A percentile compares a stretch with the other conserved stretches of the same genome.
These are phyloP conservation scores for Dipodascopsis tothii DNA, from an alignment of 805 yeast species.

Conservation along the genomic window DNA sequence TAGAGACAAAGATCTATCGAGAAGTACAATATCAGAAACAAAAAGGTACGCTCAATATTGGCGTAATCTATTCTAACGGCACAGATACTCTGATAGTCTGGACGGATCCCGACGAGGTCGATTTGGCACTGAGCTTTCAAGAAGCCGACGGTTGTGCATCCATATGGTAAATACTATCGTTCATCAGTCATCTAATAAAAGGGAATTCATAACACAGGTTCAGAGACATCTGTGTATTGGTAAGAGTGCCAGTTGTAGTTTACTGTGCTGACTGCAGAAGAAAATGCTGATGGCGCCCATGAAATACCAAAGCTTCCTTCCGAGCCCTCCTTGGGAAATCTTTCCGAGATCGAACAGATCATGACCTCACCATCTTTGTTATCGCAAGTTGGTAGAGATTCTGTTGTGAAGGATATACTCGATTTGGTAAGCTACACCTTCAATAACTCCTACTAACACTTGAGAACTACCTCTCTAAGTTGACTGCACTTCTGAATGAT, in stretches of 20 bases:
- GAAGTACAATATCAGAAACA: constrained; percentile 82
- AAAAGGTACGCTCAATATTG: constrained; percentile 36
- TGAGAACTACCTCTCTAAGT: constrained; percentile 42
- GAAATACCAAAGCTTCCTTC: constrained; percentile 72
- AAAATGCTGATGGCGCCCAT: constrained; percentile 45
- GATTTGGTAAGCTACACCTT: constrained; percentile 30
- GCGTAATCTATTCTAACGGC: no score
- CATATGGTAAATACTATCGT: constrained; percentile 47
- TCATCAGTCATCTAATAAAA: constrained; percentile 54
- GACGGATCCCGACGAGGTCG: constrained; percentile 61
- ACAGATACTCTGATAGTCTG: constrained; percentile 82
- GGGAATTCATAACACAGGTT: constrained; percentile 23
- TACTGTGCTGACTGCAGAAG: no score
- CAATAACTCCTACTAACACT: no score
- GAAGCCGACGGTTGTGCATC: constrained; percentile 84
- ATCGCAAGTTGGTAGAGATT: constrained; percentile 56
- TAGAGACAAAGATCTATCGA: constrained; percentile 64
- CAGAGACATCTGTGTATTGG: constrained; percentile 14
- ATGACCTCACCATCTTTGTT: constrained; percentile 54
- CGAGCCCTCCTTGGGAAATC: constrained; percentile 44
- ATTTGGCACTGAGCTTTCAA: constrained; percentile 80
- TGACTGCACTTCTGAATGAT: constrained; percentile 46
- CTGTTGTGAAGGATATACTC: constrained; percentile 50
- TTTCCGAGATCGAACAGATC: constrained; percentile 48
- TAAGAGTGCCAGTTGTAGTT: no score